phyloP scores from a whole-genome alignment of 495 filamentous ascomycete genomes.

The Tuber calosporum region DNA sequence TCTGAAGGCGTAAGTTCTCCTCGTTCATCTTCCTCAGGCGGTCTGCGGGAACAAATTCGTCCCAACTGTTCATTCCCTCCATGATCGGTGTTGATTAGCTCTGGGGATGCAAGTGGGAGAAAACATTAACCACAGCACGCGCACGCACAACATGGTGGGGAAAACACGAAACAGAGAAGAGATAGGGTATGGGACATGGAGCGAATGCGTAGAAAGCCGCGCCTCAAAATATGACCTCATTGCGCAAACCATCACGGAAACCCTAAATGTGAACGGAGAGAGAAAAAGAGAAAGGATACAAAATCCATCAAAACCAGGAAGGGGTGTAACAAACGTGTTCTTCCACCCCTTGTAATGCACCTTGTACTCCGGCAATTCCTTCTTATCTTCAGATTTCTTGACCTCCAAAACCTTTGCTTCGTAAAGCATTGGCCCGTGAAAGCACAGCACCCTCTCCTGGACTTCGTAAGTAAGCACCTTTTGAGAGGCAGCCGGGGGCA shows the following conservation, averaged over 20 bases:
- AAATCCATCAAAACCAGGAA: neutral
- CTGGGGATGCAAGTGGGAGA: neutral
- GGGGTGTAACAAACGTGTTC: slow-evolving; percentile 61
- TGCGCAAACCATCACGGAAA: neutral
- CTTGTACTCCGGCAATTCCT: slow-evolving; percentile 71
- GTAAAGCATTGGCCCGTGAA: slow-evolving; percentile 92
- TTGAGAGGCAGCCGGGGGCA: slow-evolving; percentile 54
- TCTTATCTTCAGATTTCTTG: slow-evolving; percentile 59
- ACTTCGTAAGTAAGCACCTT: slow-evolving; percentile 60
- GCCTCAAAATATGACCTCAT: neutral
- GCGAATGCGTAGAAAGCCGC: neutral
- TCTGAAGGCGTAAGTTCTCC: slow-evolving; percentile 60
- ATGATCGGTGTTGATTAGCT: neutral
- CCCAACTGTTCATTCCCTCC: slow-evolving; percentile 58
- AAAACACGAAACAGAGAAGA: neutral
- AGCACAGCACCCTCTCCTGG: slow-evolving; percentile 92
- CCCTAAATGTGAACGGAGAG: neutral
- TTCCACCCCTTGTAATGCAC: slow-evolving; percentile 99
- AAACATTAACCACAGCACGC: neutral
- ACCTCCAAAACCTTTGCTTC: slow-evolving; percentile 89
- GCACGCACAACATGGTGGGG: neutral
- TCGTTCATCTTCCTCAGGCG: slow-evolving; percentile 89
- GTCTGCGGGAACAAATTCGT: slow-evolving; percentile 96
- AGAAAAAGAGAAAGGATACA: neutral
- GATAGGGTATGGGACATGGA: neutral